A percentile compares a stretch with the other conserved stretches of the same genome.
phyloP scores from a whole-genome alignment of 345 rosid genomes.

The Populus tremula region DNA sequence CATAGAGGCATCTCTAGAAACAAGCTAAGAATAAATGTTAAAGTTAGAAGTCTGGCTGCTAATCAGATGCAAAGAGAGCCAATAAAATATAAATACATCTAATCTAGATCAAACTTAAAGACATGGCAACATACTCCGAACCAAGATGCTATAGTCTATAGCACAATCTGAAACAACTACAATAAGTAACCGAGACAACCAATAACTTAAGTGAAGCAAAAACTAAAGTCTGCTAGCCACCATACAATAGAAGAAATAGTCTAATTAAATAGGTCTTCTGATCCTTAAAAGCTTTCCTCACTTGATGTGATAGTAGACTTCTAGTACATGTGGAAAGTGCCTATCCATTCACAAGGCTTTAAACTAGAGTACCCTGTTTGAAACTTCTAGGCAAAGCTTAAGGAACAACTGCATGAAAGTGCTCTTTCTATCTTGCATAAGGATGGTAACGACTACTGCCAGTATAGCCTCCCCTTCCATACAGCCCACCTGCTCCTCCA shows the following conservation, averaged over 20 bases:
- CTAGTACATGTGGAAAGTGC: conserved; percentile 40
- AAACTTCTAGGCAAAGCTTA: conserved; percentile 47
- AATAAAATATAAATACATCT: conserved; percentile 7
- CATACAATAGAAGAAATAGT: conserved; percentile 27
- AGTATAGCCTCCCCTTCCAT: conserved; percentile 89
- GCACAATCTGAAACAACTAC: conserved; percentile 32
- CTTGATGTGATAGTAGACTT: conserved; percentile 33
- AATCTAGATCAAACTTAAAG: conserved; percentile 39
- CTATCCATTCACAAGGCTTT: conserved; percentile 39
- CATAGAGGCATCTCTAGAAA: not conserved
- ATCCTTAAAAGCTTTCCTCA: conserved; percentile 39
- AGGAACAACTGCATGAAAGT: conserved; percentile 32
- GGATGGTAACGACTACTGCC: conserved; percentile 97
- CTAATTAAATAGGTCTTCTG: conserved; percentile 26
- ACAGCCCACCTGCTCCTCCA: conserved; percentile 74
- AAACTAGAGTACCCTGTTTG: conserved; percentile 41
- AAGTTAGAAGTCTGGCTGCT: conserved; percentile 5
- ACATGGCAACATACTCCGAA: conserved; percentile 23
- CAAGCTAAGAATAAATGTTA: conserved; percentile 17
- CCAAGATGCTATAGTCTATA: conserved; percentile 38
- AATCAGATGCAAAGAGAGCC: not conserved
- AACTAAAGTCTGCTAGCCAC: conserved; percentile 30
- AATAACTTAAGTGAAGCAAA: conserved; percentile 23
- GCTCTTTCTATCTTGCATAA: conserved; percentile 64
- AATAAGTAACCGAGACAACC: conserved; percentile 22